These are phyloP conservation scores for Bipolaris zeicola DNA, from an alignment of 2,329 filamentous ascomycete species.

Conservation along the genomic window DNA sequence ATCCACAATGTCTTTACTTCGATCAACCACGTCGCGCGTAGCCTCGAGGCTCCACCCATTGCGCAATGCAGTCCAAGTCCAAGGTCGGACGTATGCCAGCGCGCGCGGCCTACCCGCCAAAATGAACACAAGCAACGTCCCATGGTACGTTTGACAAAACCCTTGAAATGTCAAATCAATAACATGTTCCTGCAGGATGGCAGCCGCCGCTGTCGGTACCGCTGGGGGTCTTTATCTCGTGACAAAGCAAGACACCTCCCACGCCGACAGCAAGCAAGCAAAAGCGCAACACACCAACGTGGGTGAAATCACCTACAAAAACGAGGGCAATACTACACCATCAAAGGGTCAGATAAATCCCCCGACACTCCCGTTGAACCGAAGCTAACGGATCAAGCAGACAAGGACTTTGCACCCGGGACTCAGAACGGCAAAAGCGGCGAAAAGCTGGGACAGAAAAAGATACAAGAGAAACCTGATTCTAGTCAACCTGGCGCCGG, in stretches of 20 bases:
- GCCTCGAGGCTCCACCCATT: conserved; percentile 32
- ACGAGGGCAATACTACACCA: not conserved
- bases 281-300: not conserved
- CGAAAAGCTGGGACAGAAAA: not conserved
- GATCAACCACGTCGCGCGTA: conserved; percentile 1
- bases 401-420: not conserved
- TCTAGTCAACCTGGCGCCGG: conserved; percentile 3
- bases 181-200: not conserved
- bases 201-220: not conserved
- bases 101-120: conserved; percentile 29
- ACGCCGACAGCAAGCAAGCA: not conserved
- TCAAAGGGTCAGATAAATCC: too few species aligned
- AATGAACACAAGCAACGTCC: conserved; percentile 46
- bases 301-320: not conserved
- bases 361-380: not conserved
- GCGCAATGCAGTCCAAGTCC: conserved; percentile 34
- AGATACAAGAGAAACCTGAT: not conserved
- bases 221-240: conserved; percentile 1
- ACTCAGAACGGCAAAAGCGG: not conserved
- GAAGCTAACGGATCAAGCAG: not conserved
- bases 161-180: not conserved
- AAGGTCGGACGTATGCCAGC: conserved; percentile 48
- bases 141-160: conserved; percentile 41
- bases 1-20: conserved; percentile 3
- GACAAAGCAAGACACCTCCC: not conserved